A percentile compares a stretch with the other conserved stretches of the same genome.
These are phyloP conservation scores for Tephrocybe sp. DNA, from an alignment of 768 basidiomycete species.

Conservation along the genomic window DNA sequence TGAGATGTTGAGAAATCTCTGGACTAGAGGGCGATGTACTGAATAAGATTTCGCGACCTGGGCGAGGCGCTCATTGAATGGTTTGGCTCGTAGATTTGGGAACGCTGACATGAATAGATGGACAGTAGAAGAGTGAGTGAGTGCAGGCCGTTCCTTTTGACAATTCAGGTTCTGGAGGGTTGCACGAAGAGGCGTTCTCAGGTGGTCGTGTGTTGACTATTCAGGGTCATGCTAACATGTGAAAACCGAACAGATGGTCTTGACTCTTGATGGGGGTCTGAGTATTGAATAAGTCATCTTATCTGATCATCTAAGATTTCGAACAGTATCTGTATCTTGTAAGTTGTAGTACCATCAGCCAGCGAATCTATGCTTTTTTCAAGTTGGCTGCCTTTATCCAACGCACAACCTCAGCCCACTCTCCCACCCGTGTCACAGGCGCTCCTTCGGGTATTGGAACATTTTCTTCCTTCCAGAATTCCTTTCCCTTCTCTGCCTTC, in stretches of 20 bases:
- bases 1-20: constrained; percentile 64
- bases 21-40: constrained; percentile 66
- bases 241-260: no score
- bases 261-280: no score
- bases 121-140: no score
- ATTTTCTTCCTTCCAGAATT: constrained; percentile 58
- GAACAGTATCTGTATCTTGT: no score
- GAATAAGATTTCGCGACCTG: constrained; percentile 54
- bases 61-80: constrained; percentile 38
- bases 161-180: no score
- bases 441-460: constrained; percentile 49
- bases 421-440: constrained; percentile 51
- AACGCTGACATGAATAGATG: no score
- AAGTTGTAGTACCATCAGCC: no score
- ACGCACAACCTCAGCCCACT: constrained; percentile 61
- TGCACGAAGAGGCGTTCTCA: no score
- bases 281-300: not conserved
- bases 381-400: constrained; percentile 39
- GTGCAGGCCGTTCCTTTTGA: no score
- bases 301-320: constrained; percentile 10
- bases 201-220: not conserved
- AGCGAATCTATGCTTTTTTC: no score
- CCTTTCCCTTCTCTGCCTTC: constrained; percentile 43
- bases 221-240: no score
- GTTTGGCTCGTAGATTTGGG: constrained; percentile 30